Conservation (phyloP, 306 rosid species). For the Rubus idaeus region DNA sequence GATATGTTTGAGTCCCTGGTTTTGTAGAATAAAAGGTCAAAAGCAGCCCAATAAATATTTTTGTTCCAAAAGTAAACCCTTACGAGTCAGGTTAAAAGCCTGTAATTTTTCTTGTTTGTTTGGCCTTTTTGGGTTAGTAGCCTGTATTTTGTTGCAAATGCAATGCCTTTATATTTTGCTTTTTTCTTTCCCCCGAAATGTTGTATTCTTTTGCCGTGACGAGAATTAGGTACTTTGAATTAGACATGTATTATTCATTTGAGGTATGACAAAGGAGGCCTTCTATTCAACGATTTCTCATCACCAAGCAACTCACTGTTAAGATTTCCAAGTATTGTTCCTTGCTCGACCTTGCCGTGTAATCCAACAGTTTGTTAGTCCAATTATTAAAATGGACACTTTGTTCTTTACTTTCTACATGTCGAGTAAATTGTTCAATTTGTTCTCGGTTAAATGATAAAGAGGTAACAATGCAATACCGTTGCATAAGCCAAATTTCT, state of each 20-base stretch:
- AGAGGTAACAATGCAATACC: too few species aligned
- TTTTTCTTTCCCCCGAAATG: not conserved
- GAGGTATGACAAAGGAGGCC: not conserved
- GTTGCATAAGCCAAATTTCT: too few species aligned
- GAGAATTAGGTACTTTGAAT: not conserved
- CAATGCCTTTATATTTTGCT: not conserved
- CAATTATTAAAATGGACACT: too few species aligned
- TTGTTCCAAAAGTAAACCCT: not conserved
- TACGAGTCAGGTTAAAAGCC: too few species aligned
- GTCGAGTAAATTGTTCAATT: too few species aligned
- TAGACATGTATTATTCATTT: not conserved
- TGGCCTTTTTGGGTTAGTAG: too few species aligned
- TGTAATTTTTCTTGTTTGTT: too few species aligned
- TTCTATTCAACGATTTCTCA: not conserved
- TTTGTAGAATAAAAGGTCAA: slow-evolving; percentile 3
- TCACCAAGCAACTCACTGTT: not conserved
- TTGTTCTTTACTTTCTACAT: too few species aligned
- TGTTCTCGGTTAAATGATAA: too few species aligned
- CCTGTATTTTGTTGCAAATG: not conserved
- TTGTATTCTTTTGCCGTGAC: not conserved
- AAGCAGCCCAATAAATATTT: slow-evolving; percentile 6
- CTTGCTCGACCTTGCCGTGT: not conserved
- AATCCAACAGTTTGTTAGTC: too few species aligned
- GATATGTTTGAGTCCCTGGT: slow-evolving; percentile 23
- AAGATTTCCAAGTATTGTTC: not conserved